phyloP scores from a whole-genome alignment of 306 rosid species.

The Inga oerstediana region DNA sequence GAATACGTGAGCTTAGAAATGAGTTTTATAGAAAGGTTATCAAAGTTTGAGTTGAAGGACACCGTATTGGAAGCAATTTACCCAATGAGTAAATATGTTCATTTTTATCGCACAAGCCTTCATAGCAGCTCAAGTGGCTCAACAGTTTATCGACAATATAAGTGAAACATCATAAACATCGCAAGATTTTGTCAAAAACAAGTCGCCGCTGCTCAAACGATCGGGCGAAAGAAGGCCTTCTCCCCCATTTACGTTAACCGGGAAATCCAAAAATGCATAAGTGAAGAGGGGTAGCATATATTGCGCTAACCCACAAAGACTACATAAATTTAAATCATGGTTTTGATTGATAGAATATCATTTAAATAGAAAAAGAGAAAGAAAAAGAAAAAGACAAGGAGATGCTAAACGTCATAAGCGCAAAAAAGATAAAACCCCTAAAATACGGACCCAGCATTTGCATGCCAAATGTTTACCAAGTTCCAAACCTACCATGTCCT shows the following conservation, averaged over 20 bases:
- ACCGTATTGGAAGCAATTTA: not conserved
- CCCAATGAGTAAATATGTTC: not conserved
- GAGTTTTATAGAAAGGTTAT: not conserved
- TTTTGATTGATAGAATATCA: not conserved
- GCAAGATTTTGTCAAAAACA: not conserved
- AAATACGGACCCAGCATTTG: constrained; percentile 14
- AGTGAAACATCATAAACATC: not conserved
- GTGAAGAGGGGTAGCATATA: not conserved
- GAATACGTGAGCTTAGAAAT: not conserved
- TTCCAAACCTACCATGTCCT: constrained; percentile 51
- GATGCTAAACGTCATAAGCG: not conserved
- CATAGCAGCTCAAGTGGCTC: not conserved
- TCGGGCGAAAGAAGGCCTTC: not conserved
- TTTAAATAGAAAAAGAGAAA: too few relatives aligned
- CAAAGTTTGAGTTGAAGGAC: not conserved
- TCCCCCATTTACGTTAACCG: not conserved
- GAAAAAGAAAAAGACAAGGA: not conserved
- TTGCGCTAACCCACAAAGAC: not conserved
- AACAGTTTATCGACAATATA: not conserved
- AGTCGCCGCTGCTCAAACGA: not conserved
- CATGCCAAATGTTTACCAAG: constrained; percentile 36
- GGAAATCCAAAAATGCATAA: not conserved
- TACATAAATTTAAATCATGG: not conserved
- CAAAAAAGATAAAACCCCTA: not conserved
- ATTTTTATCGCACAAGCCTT: not conserved